Evolutionary conservation across 345 rosid genomes (phyloP), one percentile per base, ranked within the genome.

Genomic region (Lumnitzera racemosa): DNA sequence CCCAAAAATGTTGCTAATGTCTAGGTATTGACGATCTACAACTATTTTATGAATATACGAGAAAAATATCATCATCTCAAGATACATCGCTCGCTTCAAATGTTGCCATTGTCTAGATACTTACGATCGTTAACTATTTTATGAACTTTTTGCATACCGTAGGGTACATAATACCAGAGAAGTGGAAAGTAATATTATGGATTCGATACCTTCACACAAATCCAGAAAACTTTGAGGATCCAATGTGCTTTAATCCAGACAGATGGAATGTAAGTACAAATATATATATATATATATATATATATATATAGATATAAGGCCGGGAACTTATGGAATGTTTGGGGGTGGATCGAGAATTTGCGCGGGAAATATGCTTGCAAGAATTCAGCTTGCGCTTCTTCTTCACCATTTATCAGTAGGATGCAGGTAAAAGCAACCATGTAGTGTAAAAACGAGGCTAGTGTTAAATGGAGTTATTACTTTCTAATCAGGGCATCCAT

Each of bases 381-480:
- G 76, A 17, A 23, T 62, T 55, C 71, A 75, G 58, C 29, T 80
- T 29, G 76, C 72, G 6, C 52, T 75, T 0, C 53, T 80, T 23
- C 76, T 82, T 41, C 84, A 77, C 58, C 84, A 75, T 61, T 51
- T 83, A 43, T 75, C 70, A 15, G 49, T 67, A 13, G 83, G 81
- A 70, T 75, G 77, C 79, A 80, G 66, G 88, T 80, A 72, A 58
- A 1, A 15, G 2, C 2, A 25, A 16, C 8, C 15, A 12, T 15
- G 20, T 17, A 5, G 43, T 9, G 43, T 1, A 36, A 5, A 9
- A 5, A 5, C 43, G 11, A 36, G 7, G 43, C 11, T 36, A 36
- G 7, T 9, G 1, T 36, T 5, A 36, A 36, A 7, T 36, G 11
- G 9, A 9, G 43, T 9, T 36, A 4, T 36, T 36, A 36, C 2